Evolutionary conservation across 2,329 filamentous ascomycete genomes (phyloP).

Genomic region (Hypoxylon sp.): DNA sequence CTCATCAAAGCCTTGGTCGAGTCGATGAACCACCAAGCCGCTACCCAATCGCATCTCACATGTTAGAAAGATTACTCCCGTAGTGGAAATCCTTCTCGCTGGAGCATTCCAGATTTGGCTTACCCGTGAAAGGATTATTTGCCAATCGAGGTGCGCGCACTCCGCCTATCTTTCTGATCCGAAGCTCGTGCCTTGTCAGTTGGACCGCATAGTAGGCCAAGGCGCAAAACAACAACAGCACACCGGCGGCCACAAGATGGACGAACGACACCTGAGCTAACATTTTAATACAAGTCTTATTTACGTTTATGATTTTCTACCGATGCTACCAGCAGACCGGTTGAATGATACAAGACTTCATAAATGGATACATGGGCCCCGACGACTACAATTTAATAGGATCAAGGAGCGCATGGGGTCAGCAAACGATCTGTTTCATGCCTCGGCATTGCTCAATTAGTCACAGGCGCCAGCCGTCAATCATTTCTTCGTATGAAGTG

Average conservation of each 20-base stretch:
- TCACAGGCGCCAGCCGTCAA: conserved; percentile 20
- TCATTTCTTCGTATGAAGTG: conserved; percentile 19
- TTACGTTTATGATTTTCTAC: not conserved
- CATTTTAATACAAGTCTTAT: conserved; percentile 13
- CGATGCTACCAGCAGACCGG: not conserved
- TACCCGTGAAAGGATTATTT: conserved; percentile 49
- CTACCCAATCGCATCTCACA: conserved; percentile 13
- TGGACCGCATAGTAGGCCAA: conserved; percentile 31
- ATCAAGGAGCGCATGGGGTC: not conserved
- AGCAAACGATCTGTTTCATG: not conserved
- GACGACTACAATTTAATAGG: not conserved
- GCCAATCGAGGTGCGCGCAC: conserved; percentile 47
- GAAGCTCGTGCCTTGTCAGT: conserved; percentile 35
- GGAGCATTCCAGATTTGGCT: conserved; percentile 3
- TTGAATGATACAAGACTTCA: not conserved
- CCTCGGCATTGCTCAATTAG: conserved; percentile 1
- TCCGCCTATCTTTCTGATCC: conserved; percentile 47
- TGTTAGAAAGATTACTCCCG: conserved; percentile 2
- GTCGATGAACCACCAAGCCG: conserved; percentile 39
- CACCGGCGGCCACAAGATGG: conserved; percentile 11
- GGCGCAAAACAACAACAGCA: conserved; percentile 8
- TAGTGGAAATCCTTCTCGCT: not conserved
- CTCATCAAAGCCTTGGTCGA: conserved; percentile 44
- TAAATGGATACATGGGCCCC: not conserved
- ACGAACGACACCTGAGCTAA: conserved; percentile 21